Percentiles rank a stretch among this genome's conserved stretches.
Conservation (phyloP, 108 stramenopile genomes). For the Pseudonitzschia multiseries region DNA sequence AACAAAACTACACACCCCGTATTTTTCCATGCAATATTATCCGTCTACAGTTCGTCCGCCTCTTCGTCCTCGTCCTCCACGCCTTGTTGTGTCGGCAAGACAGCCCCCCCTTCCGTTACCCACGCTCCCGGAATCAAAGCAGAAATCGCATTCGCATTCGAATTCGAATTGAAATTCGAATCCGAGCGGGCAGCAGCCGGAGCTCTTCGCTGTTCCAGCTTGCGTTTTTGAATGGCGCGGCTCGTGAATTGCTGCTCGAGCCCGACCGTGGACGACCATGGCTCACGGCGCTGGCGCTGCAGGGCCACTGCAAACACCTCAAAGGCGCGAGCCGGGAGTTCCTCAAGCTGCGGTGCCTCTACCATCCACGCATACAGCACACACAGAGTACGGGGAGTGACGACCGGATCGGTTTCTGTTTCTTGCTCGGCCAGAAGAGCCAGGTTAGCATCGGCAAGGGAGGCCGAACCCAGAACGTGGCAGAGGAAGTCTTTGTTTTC, state of each 20-base stretch:
- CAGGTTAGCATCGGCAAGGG: slow-evolving; percentile 16
- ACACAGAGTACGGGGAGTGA: slow-evolving; percentile 11
- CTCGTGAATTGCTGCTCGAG: slow-evolving; percentile 43
- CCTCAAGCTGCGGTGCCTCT: not conserved
- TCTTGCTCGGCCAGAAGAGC: slow-evolving; percentile 18
- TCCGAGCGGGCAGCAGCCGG: not conserved
- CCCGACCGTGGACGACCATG: slow-evolving; percentile 7
- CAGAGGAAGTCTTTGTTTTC: slow-evolving; percentile 13
- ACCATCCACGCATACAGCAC: slow-evolving; percentile 52
- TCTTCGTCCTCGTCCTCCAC: slow-evolving; percentile 20
- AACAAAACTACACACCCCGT: too few species aligned
- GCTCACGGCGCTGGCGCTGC: slow-evolving; percentile 10
- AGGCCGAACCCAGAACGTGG: slow-evolving; percentile 25
- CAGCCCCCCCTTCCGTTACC: not conserved
- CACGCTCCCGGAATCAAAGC: too few species aligned
- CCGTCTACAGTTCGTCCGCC: slow-evolving; percentile 28
- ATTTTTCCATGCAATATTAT: too few species aligned
- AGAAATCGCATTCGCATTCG: too few species aligned
- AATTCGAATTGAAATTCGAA: not conserved
- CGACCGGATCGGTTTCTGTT: not conserved
- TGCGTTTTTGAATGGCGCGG: slow-evolving; percentile 35
- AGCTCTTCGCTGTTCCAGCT: slow-evolving; percentile 11
- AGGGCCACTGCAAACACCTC: slow-evolving; percentile 39
- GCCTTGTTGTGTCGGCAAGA: not conserved
- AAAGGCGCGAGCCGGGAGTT: slow-evolving; percentile 28